phyloP scores from a whole-genome alignment of 768 basidiomycete genomes.

The Rhodotorula graminis region DNA sequence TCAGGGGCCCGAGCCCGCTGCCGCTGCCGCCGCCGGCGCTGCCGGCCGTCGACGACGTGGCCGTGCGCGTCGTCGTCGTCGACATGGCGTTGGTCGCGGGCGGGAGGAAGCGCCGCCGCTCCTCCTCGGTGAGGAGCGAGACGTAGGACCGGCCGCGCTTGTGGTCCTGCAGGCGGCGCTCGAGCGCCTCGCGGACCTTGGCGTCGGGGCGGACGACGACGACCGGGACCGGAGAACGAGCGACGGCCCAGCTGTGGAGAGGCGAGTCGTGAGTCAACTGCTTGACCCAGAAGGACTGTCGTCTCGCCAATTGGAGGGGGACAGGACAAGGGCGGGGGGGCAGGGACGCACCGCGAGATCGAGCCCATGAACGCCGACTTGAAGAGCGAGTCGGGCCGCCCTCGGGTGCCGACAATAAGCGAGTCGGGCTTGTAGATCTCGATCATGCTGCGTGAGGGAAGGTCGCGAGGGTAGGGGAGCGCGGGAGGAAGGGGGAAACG shows the following conservation, averaged over 20 bases:
- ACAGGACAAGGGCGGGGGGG: background rate
- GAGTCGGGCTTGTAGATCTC: conserved; percentile 73
- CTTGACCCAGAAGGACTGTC: no score
- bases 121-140: conserved; percentile 23
- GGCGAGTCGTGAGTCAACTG: no score
- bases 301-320: no score
- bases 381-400: conserved; percentile 55
- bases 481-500: background rate
- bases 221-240: conserved; percentile 89
- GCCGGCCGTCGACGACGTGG: no score
- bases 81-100: background rate
- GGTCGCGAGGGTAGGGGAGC: background rate
- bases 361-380: conserved; percentile 60
- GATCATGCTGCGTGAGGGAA: conserved; percentile 25
- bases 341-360: conserved; percentile 53
- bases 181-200: conserved; percentile 39
- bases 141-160: conserved; percentile 37
- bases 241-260: conserved; percentile 64
- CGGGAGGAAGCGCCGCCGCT: conserved; percentile 4
- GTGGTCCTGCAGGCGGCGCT: conserved; percentile 26
- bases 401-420: conserved; percentile 86
- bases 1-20: background rate
- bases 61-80: background rate
- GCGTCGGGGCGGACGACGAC: conserved; percentile 70
- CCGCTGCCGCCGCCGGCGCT: no score